Base-by-base conservation (phyloP, 2,329 filamentous ascomycete genomes). In the Aureobasidium pullulans region DNA sequence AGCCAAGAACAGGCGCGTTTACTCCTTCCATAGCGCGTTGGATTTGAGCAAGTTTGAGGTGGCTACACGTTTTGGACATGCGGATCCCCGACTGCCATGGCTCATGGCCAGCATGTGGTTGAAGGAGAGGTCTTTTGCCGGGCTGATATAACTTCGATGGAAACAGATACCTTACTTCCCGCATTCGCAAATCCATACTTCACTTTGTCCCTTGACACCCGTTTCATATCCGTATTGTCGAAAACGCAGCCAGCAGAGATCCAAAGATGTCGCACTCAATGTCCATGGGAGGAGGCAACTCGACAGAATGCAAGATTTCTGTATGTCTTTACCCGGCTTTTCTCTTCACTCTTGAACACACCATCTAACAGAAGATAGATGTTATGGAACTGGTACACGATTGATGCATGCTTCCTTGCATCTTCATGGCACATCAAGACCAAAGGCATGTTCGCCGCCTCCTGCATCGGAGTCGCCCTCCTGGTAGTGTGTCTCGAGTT, bases 381-480 rank as follows among this genome's bases (percentile, higher is more conserved):
- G 88, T 76, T 89, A 42, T 90, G 87, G 86, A 91, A 90, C 72
- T 89, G 86, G 86, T 79, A 88, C 71, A 87, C 85, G 3, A 76
- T 88, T 69, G 84, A 88, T 69, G 74, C 85, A 19, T 90, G 77
- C 73, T 93, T 94, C 79, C 80, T 94, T 68, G 75, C 86, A 28
- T 66, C 70, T 7, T 77, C 79, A 23, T 94, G 89, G 89, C 84
- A 84, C 67, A 81, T 93, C 70, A 85, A 76, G 15, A 86, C 85
- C 28, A 74, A 72, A 2, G 85, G 81, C 70, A 87, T 87, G 80
- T 93, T 95, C 69, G 89, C 87, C 49, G 89, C 86, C 23, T 88
- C 85, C 56, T 94, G 89, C 75, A 86, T 95, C 68, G 89, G 87
- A 62, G 84, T 90, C 37, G 77, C 90, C 62, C 75, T 86, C n/a